A percentile compares a stretch with the other conserved stretches of the same genome.
Evolutionary conservation across 164 flowering plant genomes (phyloP).

Genomic region (Houttuynia cordata): DNA sequence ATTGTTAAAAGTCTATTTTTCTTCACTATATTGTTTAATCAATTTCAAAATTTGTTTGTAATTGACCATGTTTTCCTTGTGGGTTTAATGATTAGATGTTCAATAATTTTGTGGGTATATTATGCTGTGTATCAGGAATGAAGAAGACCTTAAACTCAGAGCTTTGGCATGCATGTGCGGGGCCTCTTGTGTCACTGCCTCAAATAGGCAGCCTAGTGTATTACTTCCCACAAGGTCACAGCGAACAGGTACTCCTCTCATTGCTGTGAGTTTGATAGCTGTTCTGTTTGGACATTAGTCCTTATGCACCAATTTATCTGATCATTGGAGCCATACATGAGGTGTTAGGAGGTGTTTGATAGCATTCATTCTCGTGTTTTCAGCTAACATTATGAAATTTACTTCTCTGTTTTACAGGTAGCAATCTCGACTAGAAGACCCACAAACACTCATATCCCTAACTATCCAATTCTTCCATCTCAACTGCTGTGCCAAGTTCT

Average conservation of each 20-base stretch:
- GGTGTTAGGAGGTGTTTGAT: too few species aligned
- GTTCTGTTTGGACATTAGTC: too few species aligned
- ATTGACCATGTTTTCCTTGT: neutral
- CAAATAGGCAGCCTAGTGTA: constrained; percentile 81
- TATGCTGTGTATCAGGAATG: constrained; percentile 27
- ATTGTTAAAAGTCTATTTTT: neutral
- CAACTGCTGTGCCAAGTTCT: constrained; percentile 93
- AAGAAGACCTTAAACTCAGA: constrained; percentile 65
- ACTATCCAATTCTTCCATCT: constrained; percentile 83
- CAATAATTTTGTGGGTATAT: neutral
- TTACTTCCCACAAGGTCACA: constrained; percentile 98
- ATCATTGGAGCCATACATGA: too few species aligned
- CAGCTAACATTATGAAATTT: neutral
- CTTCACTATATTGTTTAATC: too few species aligned
- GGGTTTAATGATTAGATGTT: neutral
- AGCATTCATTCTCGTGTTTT: neutral
- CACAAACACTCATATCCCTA: constrained; percentile 77
- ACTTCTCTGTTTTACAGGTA: constrained; percentile 36
- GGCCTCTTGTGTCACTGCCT: constrained; percentile 88
- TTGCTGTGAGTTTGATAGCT: neutral
- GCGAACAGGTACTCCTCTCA: constrained; percentile 67
- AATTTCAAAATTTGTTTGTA: too few species aligned
- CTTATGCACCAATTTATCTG: too few species aligned
- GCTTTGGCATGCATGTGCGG: constrained; percentile 99
- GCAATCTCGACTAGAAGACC: constrained; percentile 80